A percentile compares a stretch with the other conserved stretches of the same genome.
These are phyloP conservation scores for Selenicereus undatus DNA, from an alignment of 148 eudicot species.

Conservation along the genomic window DNA sequence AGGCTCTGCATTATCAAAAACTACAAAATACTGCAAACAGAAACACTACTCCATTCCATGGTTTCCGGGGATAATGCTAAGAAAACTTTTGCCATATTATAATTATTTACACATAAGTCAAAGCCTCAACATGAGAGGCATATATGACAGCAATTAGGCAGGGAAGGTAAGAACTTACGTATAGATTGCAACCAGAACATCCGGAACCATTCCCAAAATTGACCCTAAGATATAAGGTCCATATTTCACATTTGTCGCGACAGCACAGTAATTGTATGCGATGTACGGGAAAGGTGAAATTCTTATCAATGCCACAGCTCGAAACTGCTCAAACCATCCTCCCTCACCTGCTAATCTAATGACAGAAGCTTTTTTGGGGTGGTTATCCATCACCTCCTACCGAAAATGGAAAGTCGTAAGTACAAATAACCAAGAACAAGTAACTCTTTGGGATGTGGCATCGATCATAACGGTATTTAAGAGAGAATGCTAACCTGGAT, in stretches of 20 bases:
- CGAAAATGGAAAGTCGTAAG: conserved; percentile 8
- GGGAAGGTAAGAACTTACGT: conserved; percentile 55
- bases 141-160: conserved; percentile 8
- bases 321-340: conserved; percentile 64
- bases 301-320: conserved; percentile 72
- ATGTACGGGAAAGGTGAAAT: conserved; percentile 93
- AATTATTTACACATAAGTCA: too few relatives aligned
- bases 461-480: neutral
- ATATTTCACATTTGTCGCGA: conserved; percentile 81
- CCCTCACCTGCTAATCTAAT: conserved; percentile 91
- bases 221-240: conserved; percentile 86
- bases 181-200: conserved; percentile 79
- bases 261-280: conserved; percentile 77
- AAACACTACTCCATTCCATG: neutral
- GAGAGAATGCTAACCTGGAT: conserved; percentile 53
- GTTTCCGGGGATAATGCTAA: neutral
- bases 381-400: conserved; percentile 71
- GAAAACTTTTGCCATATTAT: neutral
- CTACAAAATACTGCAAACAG: neutral
- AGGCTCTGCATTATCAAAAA: neutral
- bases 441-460: neutral
- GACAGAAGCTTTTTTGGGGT: conserved; percentile 82
- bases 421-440: conserved; percentile 9
- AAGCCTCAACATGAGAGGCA: neutral
- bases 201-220: conserved; percentile 83